Conservation (phyloP, 352 stramenopile genomes). For the Globisporangium lucens region DNA sequence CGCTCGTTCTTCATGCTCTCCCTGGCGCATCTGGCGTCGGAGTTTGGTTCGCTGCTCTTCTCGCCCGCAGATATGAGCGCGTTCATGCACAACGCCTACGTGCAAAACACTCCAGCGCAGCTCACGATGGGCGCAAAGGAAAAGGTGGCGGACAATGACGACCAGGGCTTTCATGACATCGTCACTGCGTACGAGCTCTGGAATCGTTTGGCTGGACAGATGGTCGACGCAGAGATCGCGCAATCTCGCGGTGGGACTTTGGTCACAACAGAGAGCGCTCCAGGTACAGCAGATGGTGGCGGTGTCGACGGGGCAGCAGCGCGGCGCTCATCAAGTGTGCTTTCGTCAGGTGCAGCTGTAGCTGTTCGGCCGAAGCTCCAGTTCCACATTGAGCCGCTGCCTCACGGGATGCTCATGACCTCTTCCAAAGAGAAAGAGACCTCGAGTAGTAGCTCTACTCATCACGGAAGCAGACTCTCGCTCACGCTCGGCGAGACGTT, state of each 20-base stretch:
- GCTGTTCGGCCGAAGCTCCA: slow-evolving; percentile 34
- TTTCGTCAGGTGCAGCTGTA: background rate
- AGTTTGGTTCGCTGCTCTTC: slow-evolving; percentile 62
- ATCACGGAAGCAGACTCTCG: slow-evolving; percentile 7
- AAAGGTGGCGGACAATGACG: background rate
- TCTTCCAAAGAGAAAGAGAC: slow-evolving; percentile 9
- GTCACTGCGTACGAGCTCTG: slow-evolving; percentile 37
- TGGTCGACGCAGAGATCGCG: slow-evolving; percentile 39
- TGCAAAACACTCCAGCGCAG: slow-evolving; percentile 8
- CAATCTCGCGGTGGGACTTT: slow-evolving; percentile 24
- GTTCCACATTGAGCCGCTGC: slow-evolving; percentile 40
- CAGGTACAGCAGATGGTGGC: background rate
- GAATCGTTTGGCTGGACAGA: slow-evolving; percentile 42
- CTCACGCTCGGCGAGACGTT: slow-evolving; percentile 36
- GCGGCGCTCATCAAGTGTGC: background rate
- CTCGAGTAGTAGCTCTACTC: background rate
- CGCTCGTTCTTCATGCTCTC: slow-evolving; percentile 36
- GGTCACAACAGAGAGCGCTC: background rate
- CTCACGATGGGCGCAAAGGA: background rate
- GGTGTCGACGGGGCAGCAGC: background rate
- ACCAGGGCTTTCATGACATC: slow-evolving; percentile 24
- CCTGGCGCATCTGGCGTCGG: slow-evolving; percentile 41
- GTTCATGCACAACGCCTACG: slow-evolving; percentile 48
- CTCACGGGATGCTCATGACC: slow-evolving; percentile 33
- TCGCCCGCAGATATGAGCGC: slow-evolving; percentile 54